Conservation (phyloP, 345 rosid species). For the Excoecaria agallocha region DNA sequence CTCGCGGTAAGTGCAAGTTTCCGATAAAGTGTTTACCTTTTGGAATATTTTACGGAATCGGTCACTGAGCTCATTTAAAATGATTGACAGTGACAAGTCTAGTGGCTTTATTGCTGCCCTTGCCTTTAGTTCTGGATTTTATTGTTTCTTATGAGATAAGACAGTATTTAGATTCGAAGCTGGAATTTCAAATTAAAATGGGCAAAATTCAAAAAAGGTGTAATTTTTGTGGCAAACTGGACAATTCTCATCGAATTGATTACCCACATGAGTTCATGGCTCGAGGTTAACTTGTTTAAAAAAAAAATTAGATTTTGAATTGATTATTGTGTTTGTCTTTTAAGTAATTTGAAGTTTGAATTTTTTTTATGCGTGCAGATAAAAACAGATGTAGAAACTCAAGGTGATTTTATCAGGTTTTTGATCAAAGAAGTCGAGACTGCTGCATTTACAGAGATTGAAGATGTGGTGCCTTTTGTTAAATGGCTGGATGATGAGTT, state of each 20-base stretch:
- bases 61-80: slow-evolving; percentile 30
- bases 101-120: slow-evolving; percentile 25
- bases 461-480: slow-evolving; percentile 93
- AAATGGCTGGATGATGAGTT: slow-evolving; percentile 98
- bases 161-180: slow-evolving; percentile 31
- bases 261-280: neutral
- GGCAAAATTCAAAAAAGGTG: neutral
- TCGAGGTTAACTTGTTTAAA: too few relatives aligned
- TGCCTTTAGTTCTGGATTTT: slow-evolving; percentile 16
- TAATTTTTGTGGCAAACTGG: slow-evolving; percentile 24
- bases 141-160: slow-evolving; percentile 32
- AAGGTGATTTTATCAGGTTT: slow-evolving; percentile 87
- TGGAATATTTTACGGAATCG: too few relatives aligned
- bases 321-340: too few relatives aligned
- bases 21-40: slow-evolving; percentile 16
- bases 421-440: slow-evolving; percentile 83
- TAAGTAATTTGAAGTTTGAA: too few relatives aligned
- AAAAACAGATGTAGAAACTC: slow-evolving; percentile 91
- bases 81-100: slow-evolving; percentile 24
- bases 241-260: neutral
- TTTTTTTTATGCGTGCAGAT: slow-evolving; percentile 46
- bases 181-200: neutral
- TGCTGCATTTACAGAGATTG: slow-evolving; percentile 71
- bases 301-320: too few relatives aligned
- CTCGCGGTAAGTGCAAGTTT: slow-evolving; percentile 64